Evolutionary conservation across 306 rosid genomes (phyloP), one percentile per base, ranked within the genome.

Genomic region (Medicago ruthenica): DNA sequence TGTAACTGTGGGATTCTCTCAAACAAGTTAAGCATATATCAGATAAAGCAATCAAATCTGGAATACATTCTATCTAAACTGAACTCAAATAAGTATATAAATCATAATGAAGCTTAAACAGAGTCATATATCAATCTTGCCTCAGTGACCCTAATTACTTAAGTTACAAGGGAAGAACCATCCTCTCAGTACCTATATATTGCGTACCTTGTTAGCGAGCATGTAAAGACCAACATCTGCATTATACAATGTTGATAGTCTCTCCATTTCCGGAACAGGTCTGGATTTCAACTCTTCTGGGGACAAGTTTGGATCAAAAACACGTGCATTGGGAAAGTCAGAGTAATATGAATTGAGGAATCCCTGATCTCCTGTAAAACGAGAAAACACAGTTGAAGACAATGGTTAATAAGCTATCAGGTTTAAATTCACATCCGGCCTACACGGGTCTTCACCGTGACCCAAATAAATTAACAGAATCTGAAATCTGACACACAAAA

Each of bases 211-310:
- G 84, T 92, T 96, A 70, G 99, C 99, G 13, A 96, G 99, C 99
- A 96, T 96, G 88, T 90, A 92, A 78, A 96, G 98, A 88, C 99
- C 99, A 58, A 96, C 99, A 81, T 96, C 99, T 65, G 99, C 99
- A 82, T 96, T 96, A 81, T 96, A 96, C 36, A 96, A 84, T 34
- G 99, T 96, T 4, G 99, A 96, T 15, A 96, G 92, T 77, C 99
- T 87, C 92, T 96, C 97, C 99, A 96, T 90, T 82, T 88, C 83
- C 59, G 96, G 96, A 82, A 74, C 21, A 5, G 91, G 87, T 83
- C 92, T 89, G 80, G 99, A 85, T 5, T 84, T 88, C 80, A 81
- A 74, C 67, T 39, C 85, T 57, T 84, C 97, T 0, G 76, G 80
- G 13, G 84, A 20, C 77, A 90, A 58, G 74, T 90, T 91, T 48